phyloP scores from a whole-genome alignment of 805 yeast genomes.

The Saccharomycopsis javanensis region DNA sequence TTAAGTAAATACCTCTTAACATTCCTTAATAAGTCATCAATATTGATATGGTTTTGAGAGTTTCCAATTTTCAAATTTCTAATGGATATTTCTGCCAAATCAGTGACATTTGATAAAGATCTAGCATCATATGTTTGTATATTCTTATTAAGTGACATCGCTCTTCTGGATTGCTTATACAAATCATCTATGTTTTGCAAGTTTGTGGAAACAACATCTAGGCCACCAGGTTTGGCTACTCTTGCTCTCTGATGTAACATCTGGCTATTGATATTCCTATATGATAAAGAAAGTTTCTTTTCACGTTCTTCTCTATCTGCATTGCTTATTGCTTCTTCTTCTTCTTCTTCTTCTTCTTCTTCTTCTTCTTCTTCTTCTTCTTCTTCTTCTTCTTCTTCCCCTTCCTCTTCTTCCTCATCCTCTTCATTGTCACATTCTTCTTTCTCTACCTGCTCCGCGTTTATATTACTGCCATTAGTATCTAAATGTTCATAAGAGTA shows the following conservation, averaged over 20 bases:
- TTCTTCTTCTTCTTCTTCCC: slow-evolving; percentile 12
- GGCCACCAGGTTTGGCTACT: slow-evolving; percentile 51
- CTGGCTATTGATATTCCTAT: slow-evolving; percentile 8
- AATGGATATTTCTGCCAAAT: slow-evolving; percentile 55
- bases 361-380: slow-evolving; percentile 18
- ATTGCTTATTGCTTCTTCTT: slow-evolving; percentile 22
- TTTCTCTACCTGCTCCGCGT: neutral
- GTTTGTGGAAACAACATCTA: slow-evolving; percentile 36
- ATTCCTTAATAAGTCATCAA: slow-evolving; percentile 36
- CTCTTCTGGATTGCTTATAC: slow-evolving; percentile 34
- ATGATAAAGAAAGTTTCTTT: slow-evolving; percentile 6
- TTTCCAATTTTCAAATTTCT: slow-evolving; percentile 51
- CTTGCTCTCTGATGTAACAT: slow-evolving; percentile 33
- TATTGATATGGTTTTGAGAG: slow-evolving; percentile 39
- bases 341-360: slow-evolving; percentile 21
- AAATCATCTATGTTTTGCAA: slow-evolving; percentile 38
- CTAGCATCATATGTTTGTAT: slow-evolving; percentile 56
- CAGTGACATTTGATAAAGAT: slow-evolving; percentile 49
- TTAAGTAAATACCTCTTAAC: slow-evolving; percentile 31
- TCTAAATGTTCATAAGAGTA: neutral
- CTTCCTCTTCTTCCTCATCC: slow-evolving; percentile 13
- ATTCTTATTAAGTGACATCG: slow-evolving; percentile 28
- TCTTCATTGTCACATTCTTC: slow-evolving; percentile 13
- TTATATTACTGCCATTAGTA: neutral
- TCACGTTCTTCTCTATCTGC: slow-evolving; percentile 20